Evolutionary conservation across 2,329 filamentous ascomycete genomes (phyloP), one percentile per base, ranked within the genome.

Genomic region (Fusarium sp.): DNA sequence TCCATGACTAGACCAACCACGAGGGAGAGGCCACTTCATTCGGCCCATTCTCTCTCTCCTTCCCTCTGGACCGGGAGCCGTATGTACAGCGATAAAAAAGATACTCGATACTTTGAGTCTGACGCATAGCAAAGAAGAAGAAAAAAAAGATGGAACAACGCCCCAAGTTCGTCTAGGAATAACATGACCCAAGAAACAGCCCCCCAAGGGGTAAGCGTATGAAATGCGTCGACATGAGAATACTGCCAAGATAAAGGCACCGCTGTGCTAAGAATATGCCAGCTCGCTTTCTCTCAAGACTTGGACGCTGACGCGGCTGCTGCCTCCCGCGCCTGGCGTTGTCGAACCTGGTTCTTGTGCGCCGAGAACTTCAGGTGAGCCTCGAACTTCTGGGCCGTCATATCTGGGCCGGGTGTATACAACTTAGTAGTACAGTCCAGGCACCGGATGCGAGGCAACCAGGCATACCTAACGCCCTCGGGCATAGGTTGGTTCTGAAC

Each of bases 351-450:
- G 75, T 94, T 91, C 77, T 92, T 90, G 82, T 99, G 97, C 62
- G 89, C 87, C 50, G 93, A 90, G 82, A 98, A 98, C 82, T 92
- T 94, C 58, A 98, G 86, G 84, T 99, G 97, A 1, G 97, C 91
- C 83, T 98, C 94, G 73, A 99, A 99, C 80, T 98, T 97, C 54
- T 92, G 92, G 6, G 96, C 94, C 3, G 95, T 95, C 81, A 90
- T 93, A 27, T 93, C 94, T 0, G 95, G 95, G 0, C 95, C 94
- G 0, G 95, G 94, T 0, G 95, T 98, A 83, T 99, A 99, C 12
- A 98, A 86, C 83, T 98, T 98, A 33, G 94, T 95, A 0, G 95
- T 94, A 81, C 97, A 98, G 82, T 99, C 97, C 56, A 93, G 90
- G 82, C 97, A 99, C 68, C 94, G 90, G 73, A 99, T 98, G 60